Conservation (phyloP, 306 rosid species). For the Lithocarpus polystachyus region DNA sequence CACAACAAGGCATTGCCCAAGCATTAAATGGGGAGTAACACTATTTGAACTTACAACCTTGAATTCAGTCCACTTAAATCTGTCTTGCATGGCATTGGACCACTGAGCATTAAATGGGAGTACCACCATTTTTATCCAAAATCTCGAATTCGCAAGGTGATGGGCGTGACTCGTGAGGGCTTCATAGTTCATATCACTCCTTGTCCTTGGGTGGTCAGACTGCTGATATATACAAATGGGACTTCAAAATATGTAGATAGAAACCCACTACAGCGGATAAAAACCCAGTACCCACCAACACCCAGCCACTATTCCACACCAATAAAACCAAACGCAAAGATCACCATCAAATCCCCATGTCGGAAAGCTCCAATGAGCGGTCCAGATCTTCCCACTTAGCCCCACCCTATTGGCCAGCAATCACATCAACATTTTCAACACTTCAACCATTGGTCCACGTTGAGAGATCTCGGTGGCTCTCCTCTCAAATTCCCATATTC, state of each 20-base stretch:
- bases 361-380: conserved; percentile 44
- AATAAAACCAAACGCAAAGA: conserved; percentile 15
- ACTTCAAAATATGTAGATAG: neutral
- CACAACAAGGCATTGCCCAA: no score
- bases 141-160: no score
- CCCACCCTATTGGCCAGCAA: neutral
- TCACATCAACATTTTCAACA: conserved; percentile 33
- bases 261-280: neutral
- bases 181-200: no score
- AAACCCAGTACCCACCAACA: neutral
- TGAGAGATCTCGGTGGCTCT: conserved; percentile 8
- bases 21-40: no score
- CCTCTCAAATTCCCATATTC: neutral
- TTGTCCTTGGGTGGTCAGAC: no score
- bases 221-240: no score
- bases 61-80: no score
- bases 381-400: conserved; percentile 36
- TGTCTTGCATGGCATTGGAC: no score
- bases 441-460: conserved; percentile 58
- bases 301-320: conserved; percentile 19
- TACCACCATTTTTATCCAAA: no score
- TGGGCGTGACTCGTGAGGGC: no score
- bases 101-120: no score
- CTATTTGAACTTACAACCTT: no score
- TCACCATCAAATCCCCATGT: conserved; percentile 33